A percentile compares a stretch with the other conserved stretches of the same genome.
These are phyloP conservation scores for Phytophthora brassicae DNA, from an alignment of 352 stramenopile genomes.

Conservation along the genomic window DNA sequence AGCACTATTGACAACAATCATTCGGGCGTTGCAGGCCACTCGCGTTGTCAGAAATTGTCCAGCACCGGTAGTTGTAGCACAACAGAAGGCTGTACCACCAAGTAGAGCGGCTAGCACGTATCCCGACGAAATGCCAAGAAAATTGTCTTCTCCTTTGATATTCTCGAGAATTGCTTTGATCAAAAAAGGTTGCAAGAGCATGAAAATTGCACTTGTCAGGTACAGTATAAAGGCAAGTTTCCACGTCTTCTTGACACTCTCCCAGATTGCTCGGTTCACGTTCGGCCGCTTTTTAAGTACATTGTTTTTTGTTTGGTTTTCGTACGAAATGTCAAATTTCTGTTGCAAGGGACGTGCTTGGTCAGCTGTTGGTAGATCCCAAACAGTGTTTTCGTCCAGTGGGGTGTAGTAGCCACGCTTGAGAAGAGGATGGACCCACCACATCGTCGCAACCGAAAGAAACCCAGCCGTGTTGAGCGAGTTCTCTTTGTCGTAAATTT, in stretches of 20 bases:
- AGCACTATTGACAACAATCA: slow-evolving; percentile 53
- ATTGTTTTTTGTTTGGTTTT: not conserved
- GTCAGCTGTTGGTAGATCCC: slow-evolving; percentile 32
- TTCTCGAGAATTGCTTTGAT: slow-evolving; percentile 58
- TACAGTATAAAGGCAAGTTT: slow-evolving; percentile 29
- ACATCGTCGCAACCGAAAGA: slow-evolving; percentile 44
- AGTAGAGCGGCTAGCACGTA: slow-evolving; percentile 47
- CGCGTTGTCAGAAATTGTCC: slow-evolving; percentile 48
- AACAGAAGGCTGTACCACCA: slow-evolving; percentile 28
- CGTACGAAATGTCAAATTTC: slow-evolving; percentile 38
- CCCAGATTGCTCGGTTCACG: slow-evolving; percentile 40
- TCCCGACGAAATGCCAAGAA: slow-evolving; percentile 43
- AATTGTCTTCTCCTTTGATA: slow-evolving; percentile 35
- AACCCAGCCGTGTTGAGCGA: slow-evolving; percentile 36
- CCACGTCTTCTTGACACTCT: slow-evolving; percentile 35
- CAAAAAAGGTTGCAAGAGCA: slow-evolving; percentile 48
- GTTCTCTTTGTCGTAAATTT: slow-evolving; percentile 11
- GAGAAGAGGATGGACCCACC: slow-evolving; percentile 49
- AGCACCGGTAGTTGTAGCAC: slow-evolving; percentile 41
- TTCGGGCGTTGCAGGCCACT: slow-evolving; percentile 46
- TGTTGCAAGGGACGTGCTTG: slow-evolving; percentile 29
- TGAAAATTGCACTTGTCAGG: slow-evolving; percentile 36
- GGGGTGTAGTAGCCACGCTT: slow-evolving; percentile 26
- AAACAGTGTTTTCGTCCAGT: slow-evolving; percentile 36
- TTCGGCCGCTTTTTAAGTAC: slow-evolving; percentile 3